phyloP scores from a whole-genome alignment of 345 rosid species.

The Gossypium bickii region DNA sequence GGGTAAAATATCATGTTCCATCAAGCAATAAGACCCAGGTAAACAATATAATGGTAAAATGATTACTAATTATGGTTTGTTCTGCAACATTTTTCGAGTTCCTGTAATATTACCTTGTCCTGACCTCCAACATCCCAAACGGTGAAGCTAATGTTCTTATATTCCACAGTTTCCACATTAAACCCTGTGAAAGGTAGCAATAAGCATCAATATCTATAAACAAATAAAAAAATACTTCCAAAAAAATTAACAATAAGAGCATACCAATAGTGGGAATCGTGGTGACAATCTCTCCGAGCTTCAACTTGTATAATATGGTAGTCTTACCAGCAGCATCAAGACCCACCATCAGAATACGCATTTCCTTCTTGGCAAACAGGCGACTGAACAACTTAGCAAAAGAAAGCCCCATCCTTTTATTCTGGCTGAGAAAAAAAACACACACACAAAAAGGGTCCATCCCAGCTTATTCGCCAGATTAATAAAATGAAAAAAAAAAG shows the following conservation, averaged over 20 bases:
- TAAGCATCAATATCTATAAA: background rate
- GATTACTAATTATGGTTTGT: no score
- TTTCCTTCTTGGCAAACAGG: slow-evolving; percentile 70
- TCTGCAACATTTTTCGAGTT: background rate
- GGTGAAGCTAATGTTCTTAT: slow-evolving; percentile 74
- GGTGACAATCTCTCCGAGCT: slow-evolving; percentile 70
- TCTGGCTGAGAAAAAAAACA: slow-evolving; percentile 3
- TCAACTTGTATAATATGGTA: slow-evolving; percentile 65
- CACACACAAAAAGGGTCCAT: background rate
- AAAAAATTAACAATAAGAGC: background rate
- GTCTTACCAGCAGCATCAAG: slow-evolving; percentile 88
- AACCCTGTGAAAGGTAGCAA: slow-evolving; percentile 35
- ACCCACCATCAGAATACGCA: slow-evolving; percentile 79
- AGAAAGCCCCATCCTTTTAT: slow-evolving; percentile 54
- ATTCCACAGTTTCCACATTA: slow-evolving; percentile 75
- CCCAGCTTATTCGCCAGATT: background rate
- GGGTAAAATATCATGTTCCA: background rate
- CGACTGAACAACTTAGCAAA: slow-evolving; percentile 61
- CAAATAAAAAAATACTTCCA: background rate
- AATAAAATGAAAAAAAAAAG: background rate
- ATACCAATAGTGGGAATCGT: slow-evolving; percentile 73
- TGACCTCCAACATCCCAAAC: slow-evolving; percentile 86
- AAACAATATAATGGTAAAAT: background rate
- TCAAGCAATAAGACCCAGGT: background rate
- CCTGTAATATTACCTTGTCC: slow-evolving; percentile 46